Evolutionary conservation across 2,329 filamentous ascomycete species (phyloP), one percentile per base, ranked within the genome.

Genomic region (Alternaria incomplexa): DNA sequence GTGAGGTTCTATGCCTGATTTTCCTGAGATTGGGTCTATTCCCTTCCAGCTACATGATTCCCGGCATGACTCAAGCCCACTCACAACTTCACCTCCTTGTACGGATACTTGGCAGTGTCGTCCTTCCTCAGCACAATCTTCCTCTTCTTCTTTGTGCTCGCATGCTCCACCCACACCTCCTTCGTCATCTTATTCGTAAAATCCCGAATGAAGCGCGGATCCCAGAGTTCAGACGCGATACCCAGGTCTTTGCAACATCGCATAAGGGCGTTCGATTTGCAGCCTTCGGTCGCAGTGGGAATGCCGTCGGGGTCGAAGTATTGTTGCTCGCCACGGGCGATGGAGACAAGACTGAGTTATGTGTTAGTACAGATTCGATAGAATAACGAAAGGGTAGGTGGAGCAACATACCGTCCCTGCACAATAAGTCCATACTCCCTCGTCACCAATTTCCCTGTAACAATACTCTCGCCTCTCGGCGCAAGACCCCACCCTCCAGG

Each of bases 241-340:
- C 96, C 96, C 30, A 99, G 83, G 80, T 99, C 96, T 84, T 99
- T 99, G 85, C 96, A 98, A 86, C 95, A 98, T 62, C 96, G 92
- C 90, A 98, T 96, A 70, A 99, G 86, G 12, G 96, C 96, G 78
- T 99, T 99, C 66, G 93, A 97, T 82, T 97, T 97, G 86, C 93
- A 97, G 56, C 96, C 96, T 82, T 99, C 96, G 63, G 94, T 94
- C 9, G 96, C 94, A 2, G 94, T 97, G 25, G 96, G 93, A 67
- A 99, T 93, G 58, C 91, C 91, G 71, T 97, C 94, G 32, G 93
- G 87, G 71, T 88, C 89, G 83, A 98, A 99, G 82, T 96, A 99
- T 70, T 92, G 89, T 84, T 97, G 95, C 81, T 98, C 96, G 77
- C 96, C 96, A 69, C 96, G 91, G 1, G 96, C 93, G 71, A 98